Evolutionary conservation across 768 basidiomycete species (phyloP).

Genomic region (Pilatotrama ljubarskyi): DNA sequence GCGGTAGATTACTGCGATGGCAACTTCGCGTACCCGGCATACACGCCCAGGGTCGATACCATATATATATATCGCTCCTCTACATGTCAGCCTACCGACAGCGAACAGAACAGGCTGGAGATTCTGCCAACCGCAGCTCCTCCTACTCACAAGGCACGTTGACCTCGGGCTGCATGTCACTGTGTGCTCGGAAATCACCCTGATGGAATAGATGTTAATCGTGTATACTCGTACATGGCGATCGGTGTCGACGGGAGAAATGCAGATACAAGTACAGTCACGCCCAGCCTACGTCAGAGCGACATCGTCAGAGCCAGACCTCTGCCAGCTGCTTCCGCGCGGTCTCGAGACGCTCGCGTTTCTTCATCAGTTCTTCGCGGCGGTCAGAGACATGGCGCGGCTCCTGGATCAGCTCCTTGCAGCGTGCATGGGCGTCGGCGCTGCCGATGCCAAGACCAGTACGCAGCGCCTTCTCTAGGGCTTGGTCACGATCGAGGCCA

Average conservation of each 20-base stretch:
- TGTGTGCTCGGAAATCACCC: too few relatives aligned
- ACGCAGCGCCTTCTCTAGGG: constrained; percentile 46
- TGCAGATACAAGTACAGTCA: not conserved
- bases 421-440: constrained; percentile 45
- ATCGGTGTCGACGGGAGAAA: not conserved
- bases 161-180: too few relatives aligned
- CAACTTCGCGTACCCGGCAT: too few relatives aligned
- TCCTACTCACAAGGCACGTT: too few relatives aligned
- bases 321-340: constrained; percentile 45
- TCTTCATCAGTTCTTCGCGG: constrained; percentile 52
- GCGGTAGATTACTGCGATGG: too few relatives aligned
- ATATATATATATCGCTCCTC: too few relatives aligned
- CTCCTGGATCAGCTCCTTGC: constrained; percentile 54
- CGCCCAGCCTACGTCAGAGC: not conserved
- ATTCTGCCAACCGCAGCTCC: too few relatives aligned
- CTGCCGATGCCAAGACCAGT: constrained; percentile 54
- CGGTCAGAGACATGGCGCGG: constrained; percentile 41
- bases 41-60: too few relatives aligned
- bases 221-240: too few relatives aligned
- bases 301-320: constrained; percentile 11
- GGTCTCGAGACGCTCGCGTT: constrained; percentile 47
- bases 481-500: constrained; percentile 47
- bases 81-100: too few relatives aligned
- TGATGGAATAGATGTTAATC: too few relatives aligned
- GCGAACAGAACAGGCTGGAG: too few relatives aligned